Conservation (phyloP, 2,329 filamentous ascomycete species). For the Arthrobotrys sphaeroides region DNA sequence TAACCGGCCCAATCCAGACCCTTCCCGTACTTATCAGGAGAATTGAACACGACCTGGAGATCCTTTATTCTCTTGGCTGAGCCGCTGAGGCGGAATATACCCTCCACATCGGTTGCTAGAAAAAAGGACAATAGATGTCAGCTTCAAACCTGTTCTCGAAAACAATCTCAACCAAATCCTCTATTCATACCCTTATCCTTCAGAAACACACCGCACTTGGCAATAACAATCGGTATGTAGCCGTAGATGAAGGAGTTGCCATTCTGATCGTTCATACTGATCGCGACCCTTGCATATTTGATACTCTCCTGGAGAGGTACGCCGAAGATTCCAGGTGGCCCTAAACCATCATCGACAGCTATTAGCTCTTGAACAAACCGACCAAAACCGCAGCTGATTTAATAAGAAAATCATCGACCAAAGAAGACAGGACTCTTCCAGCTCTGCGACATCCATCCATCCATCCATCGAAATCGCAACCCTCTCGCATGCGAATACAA, state of each 20-base stretch:
- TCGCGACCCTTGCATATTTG: conserved; percentile 96
- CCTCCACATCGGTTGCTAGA: conserved; percentile 89
- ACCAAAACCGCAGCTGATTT: no score
- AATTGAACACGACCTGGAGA: conserved; percentile 89
- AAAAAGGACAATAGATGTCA: conserved; percentile 59
- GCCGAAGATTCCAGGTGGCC: conserved; percentile 83
- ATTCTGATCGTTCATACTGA: conserved; percentile 90
- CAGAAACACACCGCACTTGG: conserved; percentile 95
- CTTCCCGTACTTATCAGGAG: conserved; percentile 93
- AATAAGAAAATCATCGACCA: conserved; percentile 8
- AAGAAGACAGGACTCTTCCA: conserved; percentile 15
- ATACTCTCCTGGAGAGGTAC: conserved; percentile 93
- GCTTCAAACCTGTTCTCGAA: conserved; percentile 14
- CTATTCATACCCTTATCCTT: conserved; percentile 86
- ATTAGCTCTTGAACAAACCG: not conserved
- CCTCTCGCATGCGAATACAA: no score
- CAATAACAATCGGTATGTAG: conserved; percentile 97
- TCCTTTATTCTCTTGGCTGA: conserved; percentile 99
- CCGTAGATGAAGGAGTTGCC: conserved; percentile 98
- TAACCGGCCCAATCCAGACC: conserved; percentile 97
- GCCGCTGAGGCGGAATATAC: conserved; percentile 93
- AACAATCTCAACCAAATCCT: conserved; percentile 27
- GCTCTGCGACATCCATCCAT: not conserved
- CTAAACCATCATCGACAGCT: conserved; percentile 9
- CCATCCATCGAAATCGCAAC: no score